phyloP scores from a whole-genome alignment of 1,284 basidiomycete genomes.

The Mycocalia duriaeana region DNA sequence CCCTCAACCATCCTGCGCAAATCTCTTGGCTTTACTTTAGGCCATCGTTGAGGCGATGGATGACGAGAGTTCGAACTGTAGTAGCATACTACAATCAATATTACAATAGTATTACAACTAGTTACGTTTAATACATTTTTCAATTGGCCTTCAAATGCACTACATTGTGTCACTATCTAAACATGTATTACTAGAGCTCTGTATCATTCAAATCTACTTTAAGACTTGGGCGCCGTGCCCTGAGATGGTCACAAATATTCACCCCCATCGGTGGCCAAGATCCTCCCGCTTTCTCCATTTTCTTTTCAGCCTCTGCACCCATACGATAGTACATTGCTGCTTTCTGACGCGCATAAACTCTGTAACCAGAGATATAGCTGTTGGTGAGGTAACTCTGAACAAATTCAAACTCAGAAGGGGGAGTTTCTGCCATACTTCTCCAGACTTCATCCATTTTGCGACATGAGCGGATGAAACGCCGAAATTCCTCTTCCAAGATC shows the following conservation, averaged over 20 bases:
- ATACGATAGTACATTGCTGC: not conserved
- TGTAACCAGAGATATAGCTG: not conserved
- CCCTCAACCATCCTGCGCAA: too few relatives aligned
- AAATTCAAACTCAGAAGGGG: not conserved
- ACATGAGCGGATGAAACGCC: not conserved
- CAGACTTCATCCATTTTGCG: not conserved
- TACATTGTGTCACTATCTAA: too few relatives aligned
- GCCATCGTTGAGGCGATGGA: too few relatives aligned
- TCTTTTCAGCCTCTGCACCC: not conserved
- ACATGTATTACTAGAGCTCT: too few relatives aligned
- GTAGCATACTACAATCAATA: too few relatives aligned
- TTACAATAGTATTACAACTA: too few relatives aligned
- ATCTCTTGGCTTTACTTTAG: too few relatives aligned
- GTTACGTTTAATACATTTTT: too few relatives aligned
- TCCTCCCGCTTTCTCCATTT: not conserved
- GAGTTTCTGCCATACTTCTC: not conserved
- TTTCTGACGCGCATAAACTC: not conserved
- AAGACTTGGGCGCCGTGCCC: not conserved
- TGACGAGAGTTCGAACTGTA: too few relatives aligned
- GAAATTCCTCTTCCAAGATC: constrained; percentile 4
- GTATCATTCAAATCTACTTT: not conserved
- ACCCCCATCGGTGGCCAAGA: not conserved
- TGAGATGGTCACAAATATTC: not conserved
- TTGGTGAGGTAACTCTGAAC: not conserved
- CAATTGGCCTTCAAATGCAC: too few relatives aligned